These are phyloP conservation scores for Maudiozyma pseudohumilis DNA, from an alignment of 805 yeast species.

Conservation along the genomic window DNA sequence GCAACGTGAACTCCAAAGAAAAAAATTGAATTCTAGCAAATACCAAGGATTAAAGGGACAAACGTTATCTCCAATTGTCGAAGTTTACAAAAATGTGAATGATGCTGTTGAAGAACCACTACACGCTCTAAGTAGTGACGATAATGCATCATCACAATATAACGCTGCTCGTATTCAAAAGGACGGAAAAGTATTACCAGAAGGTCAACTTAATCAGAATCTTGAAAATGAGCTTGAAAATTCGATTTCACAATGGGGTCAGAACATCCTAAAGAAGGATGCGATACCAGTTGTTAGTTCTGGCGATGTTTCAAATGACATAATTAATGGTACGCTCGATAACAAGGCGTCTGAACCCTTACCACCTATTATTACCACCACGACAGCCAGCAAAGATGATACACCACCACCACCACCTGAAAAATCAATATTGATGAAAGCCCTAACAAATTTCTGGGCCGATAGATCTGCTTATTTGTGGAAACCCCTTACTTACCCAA, in stretches of 20 bases:
- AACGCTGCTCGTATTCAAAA: too few relatives aligned
- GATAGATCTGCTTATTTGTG: slow-evolving; percentile 92
- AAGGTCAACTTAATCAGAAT: slow-evolving; percentile 12
- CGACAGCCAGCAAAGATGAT: slow-evolving; percentile 19
- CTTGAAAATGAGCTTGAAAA: slow-evolving; percentile 24
- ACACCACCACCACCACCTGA: slow-evolving; percentile 44
- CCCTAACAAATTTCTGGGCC: slow-evolving; percentile 91
- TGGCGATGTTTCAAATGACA: not conserved
- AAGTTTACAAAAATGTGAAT: slow-evolving; percentile 75
- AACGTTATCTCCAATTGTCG: slow-evolving; percentile 78
- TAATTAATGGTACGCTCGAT: not conserved
- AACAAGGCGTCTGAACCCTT: slow-evolving; percentile 8
- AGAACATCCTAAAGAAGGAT: slow-evolving; percentile 12
- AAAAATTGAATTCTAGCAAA: slow-evolving; percentile 47
- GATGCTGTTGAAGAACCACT: slow-evolving; percentile 68
- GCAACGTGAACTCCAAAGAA: slow-evolving; percentile 73
- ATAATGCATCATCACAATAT: not conserved
- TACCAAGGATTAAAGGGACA: slow-evolving; percentile 62
- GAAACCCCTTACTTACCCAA: slow-evolving; percentile 84
- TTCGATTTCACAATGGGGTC: slow-evolving; percentile 28
- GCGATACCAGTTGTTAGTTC: not conserved
- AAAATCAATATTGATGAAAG: slow-evolving; percentile 65
- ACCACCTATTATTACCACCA: slow-evolving; percentile 15
- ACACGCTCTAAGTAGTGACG: slow-evolving; percentile 16
- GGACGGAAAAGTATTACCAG: slow-evolving; percentile 2